These are phyloP conservation scores for Hypoxylon subgilvum DNA, from an alignment of 495 filamentous ascomycete species.

Conservation along the genomic window DNA sequence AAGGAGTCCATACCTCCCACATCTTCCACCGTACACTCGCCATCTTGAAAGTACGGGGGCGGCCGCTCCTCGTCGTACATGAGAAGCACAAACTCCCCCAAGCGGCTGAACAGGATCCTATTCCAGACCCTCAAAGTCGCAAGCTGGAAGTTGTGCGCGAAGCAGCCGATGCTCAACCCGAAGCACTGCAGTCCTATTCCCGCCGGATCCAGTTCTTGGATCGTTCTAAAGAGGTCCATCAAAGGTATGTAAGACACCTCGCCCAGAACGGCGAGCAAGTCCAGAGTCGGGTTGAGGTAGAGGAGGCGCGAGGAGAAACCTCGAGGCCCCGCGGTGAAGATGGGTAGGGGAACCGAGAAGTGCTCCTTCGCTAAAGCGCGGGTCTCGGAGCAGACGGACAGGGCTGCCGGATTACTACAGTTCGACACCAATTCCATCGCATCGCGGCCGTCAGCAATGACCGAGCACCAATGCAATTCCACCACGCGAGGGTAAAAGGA, in stretches of 20 bases:
- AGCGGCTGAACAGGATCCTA: neutral
- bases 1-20: slow-evolving; percentile 4
- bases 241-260: slow-evolving; percentile 31
- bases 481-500: slow-evolving; percentile 42
- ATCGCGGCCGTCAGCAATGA: neutral
- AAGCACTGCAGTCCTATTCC: slow-evolving; percentile 1
- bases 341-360: slow-evolving; percentile 42
- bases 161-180: slow-evolving; percentile 8
- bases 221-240: slow-evolving; percentile 16
- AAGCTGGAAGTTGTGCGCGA: neutral
- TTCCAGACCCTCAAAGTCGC: neutral
- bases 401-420: slow-evolving; percentile 42
- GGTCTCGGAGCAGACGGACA: slow-evolving; percentile 42
- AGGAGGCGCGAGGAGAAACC: slow-evolving; percentile 21
- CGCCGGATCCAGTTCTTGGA: slow-evolving; percentile 1
- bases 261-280: slow-evolving; percentile 42
- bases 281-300: slow-evolving; percentile 39
- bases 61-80: slow-evolving; percentile 20
- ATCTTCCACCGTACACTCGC: slow-evolving; percentile 10
- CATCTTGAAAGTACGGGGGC: slow-evolving; percentile 11
- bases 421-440: slow-evolving; percentile 38
- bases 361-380: slow-evolving; percentile 38
- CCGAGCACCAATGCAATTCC: slow-evolving; percentile 41
- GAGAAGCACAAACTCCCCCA: slow-evolving; percentile 18
- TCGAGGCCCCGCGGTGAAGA: slow-evolving; percentile 16